Evolutionary conservation across 108 stramenopile genomes (phyloP), one percentile per base, ranked within the genome.

Genomic region (Aureococcus anophagefferens): DNA sequence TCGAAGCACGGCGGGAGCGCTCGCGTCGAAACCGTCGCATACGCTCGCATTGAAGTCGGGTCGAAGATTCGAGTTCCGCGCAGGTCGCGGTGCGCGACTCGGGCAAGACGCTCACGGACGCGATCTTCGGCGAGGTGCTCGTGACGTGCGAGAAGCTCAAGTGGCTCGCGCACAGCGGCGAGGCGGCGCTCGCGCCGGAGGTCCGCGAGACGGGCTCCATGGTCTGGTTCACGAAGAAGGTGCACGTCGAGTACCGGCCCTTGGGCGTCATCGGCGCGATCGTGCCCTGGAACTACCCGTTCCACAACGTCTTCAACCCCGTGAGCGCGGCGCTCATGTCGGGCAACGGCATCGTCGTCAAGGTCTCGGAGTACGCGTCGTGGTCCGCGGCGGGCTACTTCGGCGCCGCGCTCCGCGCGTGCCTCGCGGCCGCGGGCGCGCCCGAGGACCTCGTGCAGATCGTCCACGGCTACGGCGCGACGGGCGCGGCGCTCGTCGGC

Each of bases 251-350:
- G 75, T 99, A 94, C 78, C 91, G 93, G 25, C 98, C 98, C 0
- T 59, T 96, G 59, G 98, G 98, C 17, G 91, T 99, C 45, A 78
- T 99, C 51, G 96, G 93, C 0, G 88, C 94, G 64, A 97, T 99
- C 75, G 98, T 95, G 11, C 98, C 98, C 11, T 99, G 96, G 96
- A 99, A 99, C 73, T 99, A 99, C 82, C 97, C 96, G 33, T 96
- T 94, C 79, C 95, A 96, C 81, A 96, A 96, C 80, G 79, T 94
- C 85, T 80, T 94, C 62, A 99, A 99, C 83, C 98, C 96, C 80
- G 87, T 99, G 36, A 79, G 94, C 62, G 90, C 92, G 44, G 96
- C 94, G 0, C 72, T 99, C 31, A 94, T 98, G 69, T 85, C 92
- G 46, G 98, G 98, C 21, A 99, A 99, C 79, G 98, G 88, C 33